These are phyloP conservation scores for Neophaeococcomyces mojaviensis DNA, from an alignment of 2,329 filamentous ascomycete genomes.

Conservation along the genomic window DNA sequence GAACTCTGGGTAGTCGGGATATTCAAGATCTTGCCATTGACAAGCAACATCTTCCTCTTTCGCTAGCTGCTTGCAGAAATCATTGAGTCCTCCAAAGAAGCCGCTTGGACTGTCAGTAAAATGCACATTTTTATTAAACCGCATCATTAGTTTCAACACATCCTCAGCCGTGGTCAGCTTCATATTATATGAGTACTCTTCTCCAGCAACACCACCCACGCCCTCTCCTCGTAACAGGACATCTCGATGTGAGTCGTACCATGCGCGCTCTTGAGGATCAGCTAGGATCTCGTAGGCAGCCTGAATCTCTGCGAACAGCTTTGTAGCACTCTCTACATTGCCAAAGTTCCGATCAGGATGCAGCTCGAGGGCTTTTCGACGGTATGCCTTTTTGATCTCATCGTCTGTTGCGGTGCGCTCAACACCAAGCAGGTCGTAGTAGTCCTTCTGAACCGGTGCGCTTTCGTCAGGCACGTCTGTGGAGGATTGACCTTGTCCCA, in stretches of 20 bases:
- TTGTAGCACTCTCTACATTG: conserved; percentile 74
- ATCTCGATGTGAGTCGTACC: conserved; percentile 93
- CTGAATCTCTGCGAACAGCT: conserved; percentile 83
- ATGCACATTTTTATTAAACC: conserved; percentile 68
- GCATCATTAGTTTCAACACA: conserved; percentile 67
- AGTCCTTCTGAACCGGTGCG: conserved; percentile 30
- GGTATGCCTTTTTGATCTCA: conserved; percentile 93
- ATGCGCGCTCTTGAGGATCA: conserved; percentile 88
- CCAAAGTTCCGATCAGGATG: conserved; percentile 92
- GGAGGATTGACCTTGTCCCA: conserved; percentile 41
- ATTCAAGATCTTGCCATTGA: conserved; percentile 56
- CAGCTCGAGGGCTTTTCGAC: conserved; percentile 80
- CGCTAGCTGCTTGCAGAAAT: conserved; percentile 72
- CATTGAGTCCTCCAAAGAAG: conserved; percentile 74
- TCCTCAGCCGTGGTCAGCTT: conserved; percentile 74
- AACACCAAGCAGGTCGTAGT: conserved; percentile 73
- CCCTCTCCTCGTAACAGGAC: conserved; percentile 66
- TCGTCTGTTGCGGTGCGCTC: conserved; percentile 68
- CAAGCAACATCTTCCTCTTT: conserved; percentile 71
- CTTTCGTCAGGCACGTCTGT: conserved; percentile 19
- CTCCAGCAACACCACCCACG: conserved; percentile 34
- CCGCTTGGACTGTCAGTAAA: conserved; percentile 73
- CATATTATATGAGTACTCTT: conserved; percentile 59
- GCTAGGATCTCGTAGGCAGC: conserved; percentile 93
- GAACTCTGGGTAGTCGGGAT: conserved; percentile 70